These are phyloP conservation scores for Monilinia aucupariae DNA, from an alignment of 2,329 filamentous ascomycete genomes.

Conservation along the genomic window DNA sequence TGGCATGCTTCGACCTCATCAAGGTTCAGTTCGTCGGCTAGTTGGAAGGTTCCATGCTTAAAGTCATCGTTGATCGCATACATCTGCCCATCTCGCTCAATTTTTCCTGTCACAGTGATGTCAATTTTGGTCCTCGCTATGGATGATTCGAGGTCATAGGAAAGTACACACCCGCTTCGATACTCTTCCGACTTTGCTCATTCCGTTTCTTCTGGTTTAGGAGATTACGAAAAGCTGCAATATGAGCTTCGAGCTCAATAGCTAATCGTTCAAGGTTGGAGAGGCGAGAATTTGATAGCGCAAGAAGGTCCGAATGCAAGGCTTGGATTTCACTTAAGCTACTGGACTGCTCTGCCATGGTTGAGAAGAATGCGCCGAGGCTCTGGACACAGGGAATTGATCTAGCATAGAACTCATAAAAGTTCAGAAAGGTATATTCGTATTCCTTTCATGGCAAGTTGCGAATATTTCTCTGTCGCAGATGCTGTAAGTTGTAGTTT, in stretches of 20 bases:
- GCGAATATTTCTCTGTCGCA: constrained; percentile 2
- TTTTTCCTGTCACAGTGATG: constrained; percentile 54
- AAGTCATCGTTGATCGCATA: constrained; percentile 84
- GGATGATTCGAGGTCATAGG: neutral
- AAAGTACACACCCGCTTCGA: constrained; percentile 56
- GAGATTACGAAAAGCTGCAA: constrained; percentile 63
- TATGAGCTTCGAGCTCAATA: constrained; percentile 58
- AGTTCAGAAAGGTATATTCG: neutral
- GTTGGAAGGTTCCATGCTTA: constrained; percentile 70
- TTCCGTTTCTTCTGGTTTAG: constrained; percentile 71
- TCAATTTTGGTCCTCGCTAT: neutral
- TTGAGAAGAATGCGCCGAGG: constrained; percentile 26
- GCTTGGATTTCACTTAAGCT: constrained; percentile 72
- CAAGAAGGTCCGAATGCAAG: constrained; percentile 79
- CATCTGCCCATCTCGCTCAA: constrained; percentile 65
- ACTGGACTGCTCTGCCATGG: constrained; percentile 64
- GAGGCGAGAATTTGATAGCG: constrained; percentile 65
- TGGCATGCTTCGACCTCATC: constrained; percentile 82
- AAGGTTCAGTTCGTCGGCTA: constrained; percentile 83
- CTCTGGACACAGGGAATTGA: constrained; percentile 12
- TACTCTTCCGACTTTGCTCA: constrained; percentile 64
- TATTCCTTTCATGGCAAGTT: constrained; percentile 2
- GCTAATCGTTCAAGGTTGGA: constrained; percentile 65
- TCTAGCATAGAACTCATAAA: constrained; percentile 6
- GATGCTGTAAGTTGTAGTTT: constrained; percentile 4